These are phyloP conservation scores for Cryptosporidium ryanae DNA, from an alignment of 169 alveolate genomes.

Conservation along the genomic window DNA sequence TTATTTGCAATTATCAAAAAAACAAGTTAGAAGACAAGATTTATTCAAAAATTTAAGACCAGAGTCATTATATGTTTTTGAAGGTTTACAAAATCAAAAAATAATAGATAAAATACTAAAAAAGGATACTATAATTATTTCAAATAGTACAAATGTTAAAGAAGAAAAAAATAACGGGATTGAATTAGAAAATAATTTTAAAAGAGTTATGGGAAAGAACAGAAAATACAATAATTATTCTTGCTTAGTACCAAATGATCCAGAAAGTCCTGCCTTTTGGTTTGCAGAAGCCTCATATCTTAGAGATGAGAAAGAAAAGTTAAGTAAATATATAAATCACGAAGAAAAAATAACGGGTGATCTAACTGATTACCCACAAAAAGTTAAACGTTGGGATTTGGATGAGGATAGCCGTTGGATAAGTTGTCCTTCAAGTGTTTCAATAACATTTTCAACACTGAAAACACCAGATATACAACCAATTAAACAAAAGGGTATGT, in stretches of 20 bases:
- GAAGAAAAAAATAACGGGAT: neutral
- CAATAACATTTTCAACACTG: slow-evolving; percentile 58
- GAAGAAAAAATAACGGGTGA: slow-evolving; percentile 25
- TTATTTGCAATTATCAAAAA: slow-evolving; percentile 49
- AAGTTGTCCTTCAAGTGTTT: slow-evolving; percentile 74
- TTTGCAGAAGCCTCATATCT: slow-evolving; percentile 73
- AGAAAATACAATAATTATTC: slow-evolving; percentile 62
- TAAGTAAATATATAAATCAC: neutral
- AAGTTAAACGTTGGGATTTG: slow-evolving; percentile 34
- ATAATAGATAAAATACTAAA: slow-evolving; percentile 24
- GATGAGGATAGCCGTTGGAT: slow-evolving; percentile 69
- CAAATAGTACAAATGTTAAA: neutral
- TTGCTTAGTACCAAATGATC: slow-evolving; percentile 62
- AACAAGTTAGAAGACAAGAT: slow-evolving; percentile 73
- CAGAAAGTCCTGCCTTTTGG: slow-evolving; percentile 74
- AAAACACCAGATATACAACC: slow-evolving; percentile 64
- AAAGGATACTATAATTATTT: slow-evolving; percentile 11
- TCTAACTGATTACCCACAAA: slow-evolving; percentile 20
- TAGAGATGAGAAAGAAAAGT: slow-evolving; percentile 39
- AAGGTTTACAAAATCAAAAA: slow-evolving; percentile 65
- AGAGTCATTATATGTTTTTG: slow-evolving; percentile 45
- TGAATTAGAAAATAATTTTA: neutral
- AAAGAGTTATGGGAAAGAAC: slow-evolving; percentile 31
- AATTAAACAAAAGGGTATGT: slow-evolving; percentile 24
- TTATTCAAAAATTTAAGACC: slow-evolving; percentile 50